phyloP scores from a whole-genome alignment of 768 basidiomycete species.

The Amanita pallidorosea region DNA sequence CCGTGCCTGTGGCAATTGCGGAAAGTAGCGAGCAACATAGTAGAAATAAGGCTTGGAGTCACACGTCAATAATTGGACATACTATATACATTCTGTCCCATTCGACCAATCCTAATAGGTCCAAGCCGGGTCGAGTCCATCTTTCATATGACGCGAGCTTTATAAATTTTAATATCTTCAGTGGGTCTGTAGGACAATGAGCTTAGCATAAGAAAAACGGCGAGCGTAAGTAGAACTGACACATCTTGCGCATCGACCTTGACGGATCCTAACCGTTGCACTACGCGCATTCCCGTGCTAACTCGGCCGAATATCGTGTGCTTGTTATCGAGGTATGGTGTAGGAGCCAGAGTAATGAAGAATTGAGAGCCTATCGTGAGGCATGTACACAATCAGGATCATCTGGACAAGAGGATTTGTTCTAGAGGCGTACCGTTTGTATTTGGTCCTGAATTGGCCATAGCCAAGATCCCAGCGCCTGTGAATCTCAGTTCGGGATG shows the following conservation, averaged over 20 bases:
- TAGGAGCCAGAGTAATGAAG: constrained; percentile 79
- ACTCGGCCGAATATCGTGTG: constrained; percentile 92
- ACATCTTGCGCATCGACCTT: constrained; percentile 81
- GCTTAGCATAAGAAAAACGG: constrained; percentile 1
- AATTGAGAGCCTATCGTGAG: constrained; percentile 76
- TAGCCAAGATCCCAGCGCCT: constrained; percentile 91
- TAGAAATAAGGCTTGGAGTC: too few species aligned
- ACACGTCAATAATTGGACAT: neutral
- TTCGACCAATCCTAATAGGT: neutral
- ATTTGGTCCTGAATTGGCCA: constrained; percentile 97
- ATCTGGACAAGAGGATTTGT: neutral
- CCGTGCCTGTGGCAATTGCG: too few species aligned
- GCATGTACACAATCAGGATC: constrained; percentile 5
- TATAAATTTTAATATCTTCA: constrained; percentile 89
- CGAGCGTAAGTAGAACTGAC: constrained; percentile 30
- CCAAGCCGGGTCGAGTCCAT: too few species aligned
- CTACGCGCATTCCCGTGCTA: constrained; percentile 81
- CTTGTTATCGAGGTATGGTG: constrained; percentile 76
- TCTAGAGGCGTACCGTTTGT: constrained; percentile 49
- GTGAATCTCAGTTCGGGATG: constrained; percentile 88
- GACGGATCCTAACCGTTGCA: constrained; percentile 86
- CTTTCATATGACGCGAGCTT: constrained; percentile 37
- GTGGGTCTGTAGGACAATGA: constrained; percentile 27
- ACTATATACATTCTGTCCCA: neutral
- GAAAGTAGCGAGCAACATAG: too few species aligned